phyloP scores from a whole-genome alignment of 495 filamentous ascomycete genomes.

The Annulohypoxylon stygium region DNA sequence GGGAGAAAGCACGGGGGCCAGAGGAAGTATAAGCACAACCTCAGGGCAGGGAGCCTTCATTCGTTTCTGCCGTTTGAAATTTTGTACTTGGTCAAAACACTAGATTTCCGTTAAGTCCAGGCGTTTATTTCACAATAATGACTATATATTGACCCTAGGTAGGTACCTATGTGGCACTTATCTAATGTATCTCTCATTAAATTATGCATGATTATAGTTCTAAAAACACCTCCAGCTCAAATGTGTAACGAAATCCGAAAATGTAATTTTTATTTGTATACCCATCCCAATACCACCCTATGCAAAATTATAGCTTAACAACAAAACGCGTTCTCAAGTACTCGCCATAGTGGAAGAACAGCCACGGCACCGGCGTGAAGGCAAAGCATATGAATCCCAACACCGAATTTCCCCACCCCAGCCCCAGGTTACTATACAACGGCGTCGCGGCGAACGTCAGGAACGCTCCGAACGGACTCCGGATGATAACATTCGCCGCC shows the following conservation, averaged over 20 bases:
- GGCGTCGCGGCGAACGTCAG: constrained; percentile 61
- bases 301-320: constrained; percentile 43
- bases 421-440: constrained; percentile 61
- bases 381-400: constrained; percentile 63
- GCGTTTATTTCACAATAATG: too few relatives aligned
- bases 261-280: not conserved
- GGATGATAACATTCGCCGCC: constrained; percentile 59
- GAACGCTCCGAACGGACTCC: constrained; percentile 63
- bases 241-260: not conserved
- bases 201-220: too few relatives aligned
- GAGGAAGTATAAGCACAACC: too few relatives aligned
- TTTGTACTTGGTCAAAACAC: too few relatives aligned
- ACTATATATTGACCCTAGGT: too few relatives aligned
- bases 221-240: not conserved
- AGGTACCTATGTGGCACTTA: too few relatives aligned
- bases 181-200: too few relatives aligned
- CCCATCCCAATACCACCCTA: not conserved
- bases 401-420: constrained; percentile 65
- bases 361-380: constrained; percentile 57
- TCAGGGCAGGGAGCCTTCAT: too few relatives aligned
- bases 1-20: too few relatives aligned
- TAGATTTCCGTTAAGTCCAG: too few relatives aligned
- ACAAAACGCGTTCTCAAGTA: constrained; percentile 55
- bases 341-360: constrained; percentile 62
- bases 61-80: too few relatives aligned